phyloP scores from a whole-genome alignment of 805 yeast genomes.

The Candida morakotiae region DNA sequence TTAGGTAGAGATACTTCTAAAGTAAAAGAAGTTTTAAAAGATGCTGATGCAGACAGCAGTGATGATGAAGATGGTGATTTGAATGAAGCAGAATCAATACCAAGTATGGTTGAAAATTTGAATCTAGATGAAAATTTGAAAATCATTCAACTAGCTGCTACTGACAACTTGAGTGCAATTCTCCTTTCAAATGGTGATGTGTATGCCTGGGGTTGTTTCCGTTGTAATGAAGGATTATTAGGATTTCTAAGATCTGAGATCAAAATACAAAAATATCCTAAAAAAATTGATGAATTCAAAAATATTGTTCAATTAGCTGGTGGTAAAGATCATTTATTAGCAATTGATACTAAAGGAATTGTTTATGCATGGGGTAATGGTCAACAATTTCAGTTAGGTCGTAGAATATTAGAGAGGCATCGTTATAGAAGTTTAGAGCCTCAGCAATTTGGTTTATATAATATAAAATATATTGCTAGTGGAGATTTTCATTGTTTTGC shows the following conservation, averaged over 20 bases:
- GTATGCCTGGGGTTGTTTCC: slow-evolving; percentile 97
- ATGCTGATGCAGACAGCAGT: slow-evolving; percentile 54
- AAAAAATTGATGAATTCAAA: slow-evolving; percentile 54
- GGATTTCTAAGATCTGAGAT: slow-evolving; percentile 67
- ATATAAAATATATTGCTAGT: slow-evolving; percentile 75
- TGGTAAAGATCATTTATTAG: slow-evolving; percentile 90
- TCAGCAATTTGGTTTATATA: slow-evolving; percentile 75
- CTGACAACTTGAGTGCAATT: slow-evolving; percentile 86
- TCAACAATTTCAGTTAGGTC: slow-evolving; percentile 87
- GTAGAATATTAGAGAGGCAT: slow-evolving; percentile 77
- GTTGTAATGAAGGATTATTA: slow-evolving; percentile 86
- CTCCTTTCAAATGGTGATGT: slow-evolving; percentile 79
- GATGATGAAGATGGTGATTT: slow-evolving; percentile 76
- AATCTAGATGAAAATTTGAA: slow-evolving; percentile 40
- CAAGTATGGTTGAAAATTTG: slow-evolving; percentile 66
- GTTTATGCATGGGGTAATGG: slow-evolving; percentile 98
- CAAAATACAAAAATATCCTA: slow-evolving; percentile 63
- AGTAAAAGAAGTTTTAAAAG: slow-evolving; percentile 59
- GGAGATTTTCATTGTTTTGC: slow-evolving; percentile 98
- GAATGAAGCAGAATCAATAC: slow-evolving; percentile 87
- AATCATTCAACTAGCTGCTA: slow-evolving; percentile 81
- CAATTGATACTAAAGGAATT: slow-evolving; percentile 76
- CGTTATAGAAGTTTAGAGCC: slow-evolving; percentile 72
- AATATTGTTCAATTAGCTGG: slow-evolving; percentile 79
- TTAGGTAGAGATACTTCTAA: slow-evolving; percentile 80